Evolutionary conservation across 768 basidiomycete species (phyloP).

Genomic region (Amyloporia xantha): DNA sequence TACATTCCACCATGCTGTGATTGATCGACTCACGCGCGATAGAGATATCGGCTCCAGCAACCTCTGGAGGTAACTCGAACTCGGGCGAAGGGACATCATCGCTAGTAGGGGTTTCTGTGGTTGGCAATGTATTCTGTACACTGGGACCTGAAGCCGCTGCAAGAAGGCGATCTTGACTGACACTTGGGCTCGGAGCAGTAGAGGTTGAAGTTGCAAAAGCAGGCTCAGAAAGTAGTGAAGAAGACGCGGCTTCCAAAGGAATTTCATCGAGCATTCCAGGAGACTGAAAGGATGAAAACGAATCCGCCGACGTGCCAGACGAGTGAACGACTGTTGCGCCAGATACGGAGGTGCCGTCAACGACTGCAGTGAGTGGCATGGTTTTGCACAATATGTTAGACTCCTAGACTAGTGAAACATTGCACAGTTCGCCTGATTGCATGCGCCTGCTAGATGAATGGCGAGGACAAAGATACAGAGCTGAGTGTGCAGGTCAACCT

Average conservation of each 20-base stretch:
- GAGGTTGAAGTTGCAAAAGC: neutral
- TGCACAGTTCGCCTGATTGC: no score
- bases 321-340: no score
- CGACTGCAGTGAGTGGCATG: no score
- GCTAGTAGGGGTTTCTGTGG: no score
- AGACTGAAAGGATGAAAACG: no score
- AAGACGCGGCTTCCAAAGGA: neutral
- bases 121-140: neutral
- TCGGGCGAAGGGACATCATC: neutral
- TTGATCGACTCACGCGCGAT: constrained; percentile 23
- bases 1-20: neutral
- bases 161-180: neutral
- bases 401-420: no score
- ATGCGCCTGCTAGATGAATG: no score
- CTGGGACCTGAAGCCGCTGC: neutral
- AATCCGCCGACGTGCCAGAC: no score
- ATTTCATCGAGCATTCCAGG: neutral
- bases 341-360: no score
- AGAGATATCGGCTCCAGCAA: constrained; percentile 26
- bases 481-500: no score
- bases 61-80: constrained; percentile 22
- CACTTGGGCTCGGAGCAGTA: neutral
- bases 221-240: neutral
- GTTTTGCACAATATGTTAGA: no score
- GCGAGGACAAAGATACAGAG: no score